A percentile compares a stretch with the other conserved stretches of the same genome.
phyloP scores from a whole-genome alignment of 2,329 filamentous ascomycete species.

The Colletotrichum sp. region DNA sequence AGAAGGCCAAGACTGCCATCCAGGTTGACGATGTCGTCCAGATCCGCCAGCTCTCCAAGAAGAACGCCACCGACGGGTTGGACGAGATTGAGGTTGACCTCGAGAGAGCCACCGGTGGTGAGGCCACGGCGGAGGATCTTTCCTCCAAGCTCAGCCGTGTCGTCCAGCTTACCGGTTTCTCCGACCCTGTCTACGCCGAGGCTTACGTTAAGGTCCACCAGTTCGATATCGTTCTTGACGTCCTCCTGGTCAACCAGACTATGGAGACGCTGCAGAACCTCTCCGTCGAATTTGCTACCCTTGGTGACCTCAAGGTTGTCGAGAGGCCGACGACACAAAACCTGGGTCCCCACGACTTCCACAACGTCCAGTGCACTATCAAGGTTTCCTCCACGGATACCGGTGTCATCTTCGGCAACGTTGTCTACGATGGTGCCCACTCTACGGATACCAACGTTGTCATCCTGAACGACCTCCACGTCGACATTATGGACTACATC shows the following conservation, averaged over 20 bases:
- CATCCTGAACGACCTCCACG: constrained; percentile 96
- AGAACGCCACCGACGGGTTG: constrained; percentile 79
- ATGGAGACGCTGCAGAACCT: constrained; percentile 96
- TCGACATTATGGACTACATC: constrained; percentile 99
- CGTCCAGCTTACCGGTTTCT: constrained; percentile 97
- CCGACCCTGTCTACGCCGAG: constrained; percentile 97
- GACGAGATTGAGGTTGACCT: constrained; percentile 91
- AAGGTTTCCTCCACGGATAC: constrained; percentile 98
- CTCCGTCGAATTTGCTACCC: constrained; percentile 96
- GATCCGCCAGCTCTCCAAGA: constrained; percentile 92
- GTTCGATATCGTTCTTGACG: constrained; percentile 97
- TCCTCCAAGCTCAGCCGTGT: constrained; percentile 95
- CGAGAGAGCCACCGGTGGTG: constrained; percentile 92
- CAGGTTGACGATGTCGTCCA: constrained; percentile 95
- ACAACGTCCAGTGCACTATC: constrained; percentile 98
- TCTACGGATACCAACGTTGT: constrained; percentile 95
- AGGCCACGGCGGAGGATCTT: constrained; percentile 81
- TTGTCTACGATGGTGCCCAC: constrained; percentile 94
- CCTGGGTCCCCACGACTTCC: constrained; percentile 92
- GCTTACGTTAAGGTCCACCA: constrained; percentile 99
- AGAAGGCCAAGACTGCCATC: constrained; percentile 91
- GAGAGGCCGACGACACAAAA: constrained; percentile 97
- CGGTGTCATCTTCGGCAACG: constrained; percentile 98
- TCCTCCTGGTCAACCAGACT: constrained; percentile 96
- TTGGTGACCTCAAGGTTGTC: constrained; percentile 97